A percentile compares a stretch with the other conserved stretches of the same genome.
Evolutionary conservation across 179 eudicot species (phyloP).

Genomic region (Beta macrorhiza): DNA sequence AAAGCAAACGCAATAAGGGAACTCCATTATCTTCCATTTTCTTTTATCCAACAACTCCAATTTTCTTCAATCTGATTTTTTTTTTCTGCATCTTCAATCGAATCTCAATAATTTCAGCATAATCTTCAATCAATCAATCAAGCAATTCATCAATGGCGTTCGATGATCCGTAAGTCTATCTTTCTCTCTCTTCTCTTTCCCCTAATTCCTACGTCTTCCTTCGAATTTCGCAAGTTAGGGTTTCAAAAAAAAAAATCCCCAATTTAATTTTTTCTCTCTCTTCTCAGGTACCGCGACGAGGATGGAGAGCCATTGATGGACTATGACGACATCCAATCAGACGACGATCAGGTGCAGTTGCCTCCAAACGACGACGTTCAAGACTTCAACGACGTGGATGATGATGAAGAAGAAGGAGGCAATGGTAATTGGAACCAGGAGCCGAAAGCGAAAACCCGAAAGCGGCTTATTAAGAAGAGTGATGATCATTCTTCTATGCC

Average conservation of each 20-base stretch:
- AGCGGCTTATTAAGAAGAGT: constrained; percentile 70
- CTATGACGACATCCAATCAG: constrained; percentile 50
- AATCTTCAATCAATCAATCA: not conserved
- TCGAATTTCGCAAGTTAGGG: too few relatives aligned
- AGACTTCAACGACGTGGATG: constrained; percentile 30
- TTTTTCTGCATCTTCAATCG: not conserved
- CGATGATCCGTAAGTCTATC: constrained; percentile 57
- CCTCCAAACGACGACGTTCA: constrained; percentile 33
- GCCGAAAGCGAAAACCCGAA: constrained; percentile 53
- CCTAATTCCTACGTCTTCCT: too few relatives aligned
- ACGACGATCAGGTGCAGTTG: constrained; percentile 40
- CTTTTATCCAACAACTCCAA: not conserved
- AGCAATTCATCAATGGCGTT: constrained; percentile 39
- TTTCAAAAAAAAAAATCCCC: too few relatives aligned
- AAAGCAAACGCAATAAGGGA: too few relatives aligned
- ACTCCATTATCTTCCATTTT: too few relatives aligned
- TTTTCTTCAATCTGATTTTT: not conserved
- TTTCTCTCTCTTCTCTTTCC: not conserved
- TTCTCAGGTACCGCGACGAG: constrained; percentile 51
- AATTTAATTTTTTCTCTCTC: not conserved
- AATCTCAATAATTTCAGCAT: not conserved
- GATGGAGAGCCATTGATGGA: constrained; percentile 85
- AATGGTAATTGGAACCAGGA: constrained; percentile 40
- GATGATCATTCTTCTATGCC: constrained; percentile 26
- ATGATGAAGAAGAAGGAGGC: constrained; percentile 29